These are phyloP conservation scores for Dactylellina haptotyla DNA, from an alignment of 2,329 filamentous ascomycete species.

Conservation along the genomic window DNA sequence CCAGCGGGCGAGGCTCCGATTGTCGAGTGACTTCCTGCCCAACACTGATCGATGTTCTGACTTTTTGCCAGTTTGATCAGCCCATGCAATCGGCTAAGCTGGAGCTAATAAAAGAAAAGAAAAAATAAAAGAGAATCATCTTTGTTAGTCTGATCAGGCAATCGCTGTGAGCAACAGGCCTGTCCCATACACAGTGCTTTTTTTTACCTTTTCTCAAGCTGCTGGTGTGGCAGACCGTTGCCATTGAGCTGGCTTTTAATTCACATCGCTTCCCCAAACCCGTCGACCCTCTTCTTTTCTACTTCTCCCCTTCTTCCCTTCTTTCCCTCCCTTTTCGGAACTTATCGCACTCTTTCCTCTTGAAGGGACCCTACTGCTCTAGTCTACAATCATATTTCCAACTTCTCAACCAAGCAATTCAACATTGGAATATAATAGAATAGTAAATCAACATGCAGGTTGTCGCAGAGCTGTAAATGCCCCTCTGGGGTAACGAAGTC, in stretches of 20 bases:
- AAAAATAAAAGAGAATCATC: conserved; percentile 11
- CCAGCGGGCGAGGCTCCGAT: conserved; percentile 20
- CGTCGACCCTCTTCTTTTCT: conserved; percentile 27
- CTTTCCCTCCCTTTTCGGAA: conserved; percentile 39
- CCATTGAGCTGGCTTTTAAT: conserved; percentile 44
- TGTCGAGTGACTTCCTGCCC: conserved; percentile 52
- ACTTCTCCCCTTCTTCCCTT: conserved; percentile 9
- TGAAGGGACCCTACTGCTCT: conserved; percentile 45
- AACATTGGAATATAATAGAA: conserved; percentile 52
- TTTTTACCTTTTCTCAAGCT: too few species aligned
- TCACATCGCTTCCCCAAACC: conserved; percentile 38
- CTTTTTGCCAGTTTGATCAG: conserved; percentile 41
- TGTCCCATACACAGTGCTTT: too few species aligned
- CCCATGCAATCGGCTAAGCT: conserved; percentile 22
- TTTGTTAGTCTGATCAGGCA: neutral
- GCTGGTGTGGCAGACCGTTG: conserved; percentile 8
- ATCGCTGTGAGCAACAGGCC: neutral
- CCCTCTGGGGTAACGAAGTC: conserved; percentile 54
- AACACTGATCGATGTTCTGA: conserved; percentile 34
- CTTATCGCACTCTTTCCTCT: conserved; percentile 53
- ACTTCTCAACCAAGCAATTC: conserved; percentile 35
- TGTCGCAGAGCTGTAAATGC: conserved; percentile 55
- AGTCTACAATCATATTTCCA: conserved; percentile 19
- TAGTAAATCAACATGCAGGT: conserved; percentile 51
- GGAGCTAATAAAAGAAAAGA: conserved; percentile 35